A percentile compares a stretch with the other conserved stretches of the same genome.
Evolutionary conservation across 805 yeast species (phyloP).

Genomic region (Myxozyma melibiosi): DNA sequence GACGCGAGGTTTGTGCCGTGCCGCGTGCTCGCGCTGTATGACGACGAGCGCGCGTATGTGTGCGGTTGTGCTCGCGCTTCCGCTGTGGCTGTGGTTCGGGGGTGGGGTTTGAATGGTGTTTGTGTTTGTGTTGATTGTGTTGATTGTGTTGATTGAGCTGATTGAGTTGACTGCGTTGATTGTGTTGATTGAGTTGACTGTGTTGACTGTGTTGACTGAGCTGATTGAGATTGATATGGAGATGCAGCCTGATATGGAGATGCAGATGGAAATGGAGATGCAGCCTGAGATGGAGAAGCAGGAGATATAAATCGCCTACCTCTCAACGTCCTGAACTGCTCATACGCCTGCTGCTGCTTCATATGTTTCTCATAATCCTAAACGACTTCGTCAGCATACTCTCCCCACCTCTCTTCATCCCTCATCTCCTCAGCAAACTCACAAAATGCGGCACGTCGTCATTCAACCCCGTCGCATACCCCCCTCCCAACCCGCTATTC

Average conservation of each 20-base stretch:
- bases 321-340: constrained; percentile 16
- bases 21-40: not conserved
- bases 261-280: not conserved
- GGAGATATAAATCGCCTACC: not conserved
- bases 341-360: constrained; percentile 25
- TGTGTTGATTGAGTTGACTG: not conserved
- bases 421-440: not conserved
- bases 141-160: not conserved
- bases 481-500: constrained; percentile 28
- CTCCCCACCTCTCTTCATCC: not conserved
- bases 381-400: not conserved
- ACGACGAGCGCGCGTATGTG: constrained; percentile 7
- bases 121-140: not conserved
- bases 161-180: not conserved
- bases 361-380: constrained; percentile 28
- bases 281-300: not conserved
- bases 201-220: too few species aligned
- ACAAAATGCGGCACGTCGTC: constrained; percentile 33
- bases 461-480: constrained; percentile 31
- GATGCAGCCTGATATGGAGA: not conserved
- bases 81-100: not conserved
- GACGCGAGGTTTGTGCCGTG: not conserved
- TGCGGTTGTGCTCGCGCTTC: not conserved
- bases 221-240: too few species aligned
- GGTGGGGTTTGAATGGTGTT: not conserved